A percentile compares a stretch with the other conserved stretches of the same genome.
Evolutionary conservation across 768 basidiomycete genomes (phyloP).

Genomic region (Nevesoporus exiguus): DNA sequence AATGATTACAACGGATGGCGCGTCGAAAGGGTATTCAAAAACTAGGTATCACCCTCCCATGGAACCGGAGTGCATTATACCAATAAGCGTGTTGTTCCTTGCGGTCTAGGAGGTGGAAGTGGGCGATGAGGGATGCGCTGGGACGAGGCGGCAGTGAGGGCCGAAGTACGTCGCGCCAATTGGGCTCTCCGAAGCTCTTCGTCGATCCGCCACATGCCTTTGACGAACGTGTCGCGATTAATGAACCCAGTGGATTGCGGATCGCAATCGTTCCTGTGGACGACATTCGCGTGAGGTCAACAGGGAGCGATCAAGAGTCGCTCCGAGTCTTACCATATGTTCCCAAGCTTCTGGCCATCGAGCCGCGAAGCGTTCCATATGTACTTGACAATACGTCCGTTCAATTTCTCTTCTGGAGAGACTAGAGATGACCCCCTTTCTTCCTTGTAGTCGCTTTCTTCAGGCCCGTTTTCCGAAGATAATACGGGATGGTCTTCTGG

Average conservation of each 20-base stretch:
- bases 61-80: constrained; percentile 1
- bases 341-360: constrained; percentile 46
- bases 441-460: constrained; percentile 24
- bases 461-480: constrained; percentile 12
- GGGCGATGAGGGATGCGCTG: constrained; percentile 35
- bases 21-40: constrained; percentile 20
- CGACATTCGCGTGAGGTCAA: not conserved
- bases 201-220: constrained; percentile 86
- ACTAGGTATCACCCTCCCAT: constrained; percentile 11
- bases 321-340: constrained; percentile 71
- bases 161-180: constrained; percentile 30
- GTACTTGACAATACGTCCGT: constrained; percentile 51
- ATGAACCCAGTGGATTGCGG: constrained; percentile 51
- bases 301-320: not conserved
- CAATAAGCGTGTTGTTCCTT: constrained; percentile 10
- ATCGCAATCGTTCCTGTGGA: constrained; percentile 68
- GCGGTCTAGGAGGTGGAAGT: constrained; percentile 19
- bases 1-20: not conserved
- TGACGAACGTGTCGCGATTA: constrained; percentile 62
- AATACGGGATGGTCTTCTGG: constrained; percentile 32
- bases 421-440: constrained; percentile 27
- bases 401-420: constrained; percentile 45
- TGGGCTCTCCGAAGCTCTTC: constrained; percentile 72
- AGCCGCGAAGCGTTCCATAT: constrained; percentile 66
- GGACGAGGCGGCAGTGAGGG: constrained; percentile 32